These are phyloP conservation scores for Neurospora sp. DNA, from an alignment of 495 filamentous ascomycete genomes.

Conservation along the genomic window DNA sequence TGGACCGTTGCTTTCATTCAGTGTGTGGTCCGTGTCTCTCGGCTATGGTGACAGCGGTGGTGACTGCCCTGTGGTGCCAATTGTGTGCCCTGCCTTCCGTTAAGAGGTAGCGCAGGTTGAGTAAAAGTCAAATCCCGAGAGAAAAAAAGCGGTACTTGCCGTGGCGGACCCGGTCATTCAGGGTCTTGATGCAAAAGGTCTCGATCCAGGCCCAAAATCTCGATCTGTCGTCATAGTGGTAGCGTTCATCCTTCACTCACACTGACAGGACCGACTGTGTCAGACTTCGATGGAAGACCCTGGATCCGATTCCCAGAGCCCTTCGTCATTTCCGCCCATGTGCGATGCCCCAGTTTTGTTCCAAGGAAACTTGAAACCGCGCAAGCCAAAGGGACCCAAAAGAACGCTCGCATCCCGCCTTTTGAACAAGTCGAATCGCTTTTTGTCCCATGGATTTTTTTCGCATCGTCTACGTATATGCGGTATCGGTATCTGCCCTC, in stretches of 20 bases:
- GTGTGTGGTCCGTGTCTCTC: neutral
- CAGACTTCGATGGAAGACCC: slow-evolving; percentile 8
- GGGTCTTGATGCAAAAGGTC: neutral
- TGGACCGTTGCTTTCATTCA: neutral
- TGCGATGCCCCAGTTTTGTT: slow-evolving; percentile 3
- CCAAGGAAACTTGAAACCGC: slow-evolving; percentile 5
- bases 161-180: neutral
- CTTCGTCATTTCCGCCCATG: slow-evolving; percentile 6
- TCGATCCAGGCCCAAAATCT: slow-evolving; percentile 19
- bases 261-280: neutral
- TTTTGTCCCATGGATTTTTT: neutral
- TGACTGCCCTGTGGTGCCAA: neutral
- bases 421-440: neutral
- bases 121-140: too few species aligned
- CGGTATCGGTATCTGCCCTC: neutral
- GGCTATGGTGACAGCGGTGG: neutral
- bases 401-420: neutral
- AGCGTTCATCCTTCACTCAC: slow-evolving; percentile 6
- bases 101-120: too few species aligned
- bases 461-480: neutral
- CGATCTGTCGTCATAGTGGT: slow-evolving; percentile 16
- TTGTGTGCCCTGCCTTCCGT: neutral
- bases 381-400: neutral
- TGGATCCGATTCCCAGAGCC: slow-evolving; percentile 3
- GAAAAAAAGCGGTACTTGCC: too few species aligned